Evolutionary conservation across 2,329 filamentous ascomycete species (phyloP), one percentile per base, ranked within the genome.

Genomic region (Xylaria multiplex): DNA sequence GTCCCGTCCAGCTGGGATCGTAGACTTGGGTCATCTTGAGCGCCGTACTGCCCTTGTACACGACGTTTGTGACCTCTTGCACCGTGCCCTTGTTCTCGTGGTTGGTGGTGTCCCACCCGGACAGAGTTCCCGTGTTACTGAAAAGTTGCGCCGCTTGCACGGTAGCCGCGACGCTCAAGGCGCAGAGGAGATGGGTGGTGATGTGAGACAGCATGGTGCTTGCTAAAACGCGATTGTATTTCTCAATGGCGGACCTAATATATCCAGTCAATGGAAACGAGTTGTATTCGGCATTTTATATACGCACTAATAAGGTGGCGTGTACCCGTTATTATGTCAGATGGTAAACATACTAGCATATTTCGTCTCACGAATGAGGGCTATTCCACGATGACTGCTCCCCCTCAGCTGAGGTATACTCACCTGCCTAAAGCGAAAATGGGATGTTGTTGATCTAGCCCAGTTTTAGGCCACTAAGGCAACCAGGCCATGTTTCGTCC

Each of bases 21-120:
- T 82, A 82, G 42, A 75, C 78, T 70, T 83, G 81, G 2, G 79
- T 80, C 79, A 83, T 81, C 70, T 83, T 82, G 66, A 84, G 77
- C 6, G 81, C 75, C 0, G 79, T 78, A 8, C 72, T 52, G 37
- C 78, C 76, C 59, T 79, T 74, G 73, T 79, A 81, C 24, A 74
- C 69, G 13, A 80, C 74, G 64, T 83, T 81, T 66, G 75, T 79
- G 49, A 82, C 81, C 60, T 82, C 69, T 3, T 77, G 64, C 37
- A 84, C 78, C 6, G 76, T 80, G 49, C 82, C 82, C 9, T 78
- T 70, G 74, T 82, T 72, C 68, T 84, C 82, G 5, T 77, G 70
- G 19, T 77, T 79, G 62, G 75, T 73, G 7, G 62, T 69, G 59
- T 80, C 76, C 81, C 82, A 84, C 30, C 81, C 81, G 8, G 73